phyloP scores from a whole-genome alignment of 2,329 filamentous ascomycete species.

The Fusarium devonianum region DNA sequence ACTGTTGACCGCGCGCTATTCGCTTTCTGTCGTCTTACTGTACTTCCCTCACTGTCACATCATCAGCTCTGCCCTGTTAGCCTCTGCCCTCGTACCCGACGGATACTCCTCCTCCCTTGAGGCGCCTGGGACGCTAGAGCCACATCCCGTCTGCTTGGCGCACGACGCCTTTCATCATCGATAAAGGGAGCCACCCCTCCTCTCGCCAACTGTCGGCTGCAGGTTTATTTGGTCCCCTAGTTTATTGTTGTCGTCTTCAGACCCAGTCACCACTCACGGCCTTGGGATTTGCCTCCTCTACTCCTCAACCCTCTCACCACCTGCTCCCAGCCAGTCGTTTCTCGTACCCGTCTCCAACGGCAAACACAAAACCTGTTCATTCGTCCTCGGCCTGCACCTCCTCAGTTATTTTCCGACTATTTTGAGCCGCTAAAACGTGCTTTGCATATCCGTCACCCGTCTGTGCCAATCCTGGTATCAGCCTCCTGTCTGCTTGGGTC shows the following conservation, averaged over 20 bases:
- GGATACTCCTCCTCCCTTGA: slow-evolving; percentile 29
- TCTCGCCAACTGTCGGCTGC: slow-evolving; percentile 33
- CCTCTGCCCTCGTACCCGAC: no score
- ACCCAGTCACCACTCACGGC: slow-evolving; percentile 29
- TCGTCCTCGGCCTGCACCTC: slow-evolving; percentile 30
- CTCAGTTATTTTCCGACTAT: slow-evolving; percentile 23
- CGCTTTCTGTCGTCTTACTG: slow-evolving; percentile 20
- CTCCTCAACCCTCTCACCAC: slow-evolving; percentile 33
- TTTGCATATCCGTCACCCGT: slow-evolving; percentile 33
- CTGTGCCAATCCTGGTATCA: slow-evolving; percentile 31
- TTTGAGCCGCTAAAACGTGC: slow-evolving; percentile 35
- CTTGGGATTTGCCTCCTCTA: slow-evolving; percentile 31
- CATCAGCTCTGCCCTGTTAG: slow-evolving; percentile 16
- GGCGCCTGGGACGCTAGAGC: slow-evolving; percentile 38
- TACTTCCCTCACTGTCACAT: slow-evolving; percentile 25
- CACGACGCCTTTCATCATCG: slow-evolving; percentile 41
- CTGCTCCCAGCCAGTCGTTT: slow-evolving; percentile 36
- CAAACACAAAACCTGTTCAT: slow-evolving; percentile 32
- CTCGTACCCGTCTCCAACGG: slow-evolving; percentile 28
- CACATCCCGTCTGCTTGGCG: slow-evolving; percentile 34
- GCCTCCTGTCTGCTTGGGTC: slow-evolving; percentile 19
- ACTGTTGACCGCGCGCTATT: slow-evolving; percentile 20
- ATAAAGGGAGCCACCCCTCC: slow-evolving; percentile 39
- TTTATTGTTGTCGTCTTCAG: slow-evolving; percentile 27
- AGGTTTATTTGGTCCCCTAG: slow-evolving; percentile 25